A percentile compares a stretch with the other conserved stretches of the same genome.
These are phyloP conservation scores for Neurospora tetrasperma DNA, from an alignment of 495 filamentous ascomycete genomes.

Conservation along the genomic window DNA sequence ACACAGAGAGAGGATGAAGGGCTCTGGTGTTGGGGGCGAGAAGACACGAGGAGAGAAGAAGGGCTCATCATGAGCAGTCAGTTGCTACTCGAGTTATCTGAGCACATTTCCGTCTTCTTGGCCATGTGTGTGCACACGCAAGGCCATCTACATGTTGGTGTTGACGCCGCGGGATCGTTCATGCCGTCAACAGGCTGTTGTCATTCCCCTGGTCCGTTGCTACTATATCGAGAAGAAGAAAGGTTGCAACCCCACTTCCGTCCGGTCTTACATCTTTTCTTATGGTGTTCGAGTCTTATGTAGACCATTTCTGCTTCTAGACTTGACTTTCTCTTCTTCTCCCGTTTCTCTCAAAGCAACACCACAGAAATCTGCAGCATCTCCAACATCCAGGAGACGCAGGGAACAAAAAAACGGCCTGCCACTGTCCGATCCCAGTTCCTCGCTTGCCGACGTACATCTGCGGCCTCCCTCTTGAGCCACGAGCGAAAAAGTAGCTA, in stretches of 20 bases:
- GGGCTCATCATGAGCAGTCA: background rate
- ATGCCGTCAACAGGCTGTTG: background rate
- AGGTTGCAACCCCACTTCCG: conserved; percentile 6
- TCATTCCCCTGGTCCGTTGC: conserved; percentile 1
- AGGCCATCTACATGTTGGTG: background rate
- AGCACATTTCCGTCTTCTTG: background rate
- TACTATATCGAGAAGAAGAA: conserved; percentile 11
- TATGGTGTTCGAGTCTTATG: conserved; percentile 5
- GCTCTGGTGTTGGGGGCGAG: background rate
- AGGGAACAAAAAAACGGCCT: conserved; percentile 10
- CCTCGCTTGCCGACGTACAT: conserved; percentile 9
- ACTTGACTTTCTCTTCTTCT: background rate
- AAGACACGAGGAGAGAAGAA: background rate
- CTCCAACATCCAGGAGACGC: conserved; percentile 3
- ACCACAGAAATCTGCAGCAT: background rate
- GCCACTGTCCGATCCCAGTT: conserved; percentile 6
- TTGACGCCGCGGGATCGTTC: background rate
- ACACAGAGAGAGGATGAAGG: background rate
- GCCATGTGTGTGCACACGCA: background rate
- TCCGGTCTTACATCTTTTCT: background rate
- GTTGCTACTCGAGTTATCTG: background rate
- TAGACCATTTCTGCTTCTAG: conserved; percentile 7
- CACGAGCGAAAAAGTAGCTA: background rate
- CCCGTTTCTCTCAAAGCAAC: background rate
- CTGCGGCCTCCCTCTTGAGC: conserved; percentile 20